Percentiles rank a stretch among this genome's conserved stretches.
phyloP scores from a whole-genome alignment of 352 stramenopile species.

The Pythium guiyangense region DNA sequence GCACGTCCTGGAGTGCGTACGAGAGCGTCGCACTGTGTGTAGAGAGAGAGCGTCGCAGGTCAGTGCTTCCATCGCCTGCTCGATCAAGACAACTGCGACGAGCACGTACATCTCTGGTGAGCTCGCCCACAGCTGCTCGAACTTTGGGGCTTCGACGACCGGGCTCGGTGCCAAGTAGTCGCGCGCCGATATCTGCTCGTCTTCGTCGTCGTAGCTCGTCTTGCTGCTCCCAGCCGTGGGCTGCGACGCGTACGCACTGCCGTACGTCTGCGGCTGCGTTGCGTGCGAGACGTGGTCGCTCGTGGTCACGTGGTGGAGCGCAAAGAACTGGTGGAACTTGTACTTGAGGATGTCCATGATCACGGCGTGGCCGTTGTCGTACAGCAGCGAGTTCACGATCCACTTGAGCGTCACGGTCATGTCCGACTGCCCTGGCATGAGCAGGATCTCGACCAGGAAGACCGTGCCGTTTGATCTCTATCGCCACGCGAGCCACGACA shows the following conservation, averaged over 20 bases:
- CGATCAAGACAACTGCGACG: neutral
- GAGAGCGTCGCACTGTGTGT: conserved; percentile 46
- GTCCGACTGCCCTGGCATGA: conserved; percentile 73
- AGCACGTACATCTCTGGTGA: conserved; percentile 67
- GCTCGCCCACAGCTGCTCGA: conserved; percentile 75
- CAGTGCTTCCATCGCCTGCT: neutral
- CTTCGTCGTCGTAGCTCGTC: conserved; percentile 27
- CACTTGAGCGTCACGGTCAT: conserved; percentile 86
- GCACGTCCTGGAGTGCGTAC: conserved; percentile 41
- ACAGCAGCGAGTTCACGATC: conserved; percentile 84
- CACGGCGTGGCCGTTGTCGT: conserved; percentile 77
- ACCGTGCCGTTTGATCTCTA: conserved; percentile 71
- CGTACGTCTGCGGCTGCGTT: conserved; percentile 15
- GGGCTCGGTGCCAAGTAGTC: conserved; percentile 65
- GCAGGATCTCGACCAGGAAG: conserved; percentile 77
- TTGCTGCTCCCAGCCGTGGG: conserved; percentile 6
- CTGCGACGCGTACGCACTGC: conserved; percentile 8
- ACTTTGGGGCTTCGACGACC: conserved; percentile 64
- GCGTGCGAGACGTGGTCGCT: conserved; percentile 12
- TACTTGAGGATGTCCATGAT: conserved; percentile 83
- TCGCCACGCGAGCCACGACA: neutral
- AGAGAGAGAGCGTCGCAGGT: neutral
- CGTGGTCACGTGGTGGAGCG: conserved; percentile 21
- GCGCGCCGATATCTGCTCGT: conserved; percentile 52
- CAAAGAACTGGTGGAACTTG: conserved; percentile 58